Conservation (phyloP, 345 rosid genomes). For the Camelina neglecta region DNA sequence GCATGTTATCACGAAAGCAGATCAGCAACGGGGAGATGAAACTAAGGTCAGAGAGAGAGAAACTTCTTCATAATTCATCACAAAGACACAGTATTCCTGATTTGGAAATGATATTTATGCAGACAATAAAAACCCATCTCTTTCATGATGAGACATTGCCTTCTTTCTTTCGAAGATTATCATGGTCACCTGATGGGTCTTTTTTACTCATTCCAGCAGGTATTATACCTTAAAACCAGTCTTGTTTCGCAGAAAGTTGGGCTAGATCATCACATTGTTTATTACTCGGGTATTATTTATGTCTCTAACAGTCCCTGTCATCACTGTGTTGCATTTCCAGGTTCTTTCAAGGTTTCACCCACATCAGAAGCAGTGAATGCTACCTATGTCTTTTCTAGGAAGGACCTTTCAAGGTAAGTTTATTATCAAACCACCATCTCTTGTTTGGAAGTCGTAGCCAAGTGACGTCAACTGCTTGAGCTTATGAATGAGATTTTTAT, state of each 20-base stretch:
- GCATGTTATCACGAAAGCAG: conserved; percentile 80
- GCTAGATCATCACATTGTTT: conserved; percentile 22
- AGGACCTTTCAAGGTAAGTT: conserved; percentile 83
- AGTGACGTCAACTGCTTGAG: not conserved
- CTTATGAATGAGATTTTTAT: conserved; percentile 1
- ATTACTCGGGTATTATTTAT: not conserved
- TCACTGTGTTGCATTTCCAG: conserved; percentile 51
- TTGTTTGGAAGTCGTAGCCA: conserved; percentile 12
- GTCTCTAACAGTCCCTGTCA: not conserved
- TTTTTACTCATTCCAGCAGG: conserved; percentile 95
- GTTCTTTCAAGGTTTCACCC: conserved; percentile 69
- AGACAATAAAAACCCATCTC: conserved; percentile 73
- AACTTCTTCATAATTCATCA: conserved; percentile 30
- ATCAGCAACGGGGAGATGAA: conserved; percentile 61
- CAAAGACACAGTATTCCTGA: conserved; percentile 16
- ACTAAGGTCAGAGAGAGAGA: conserved; percentile 59
- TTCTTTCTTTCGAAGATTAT: conserved; percentile 94
- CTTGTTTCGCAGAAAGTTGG: not conserved
- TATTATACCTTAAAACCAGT: conserved; percentile 14
- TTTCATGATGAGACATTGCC: conserved; percentile 96
- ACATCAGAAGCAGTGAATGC: conserved; percentile 72
- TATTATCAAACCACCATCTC: conserved; percentile 5
- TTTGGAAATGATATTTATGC: conserved; percentile 34
- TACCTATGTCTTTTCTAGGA: conserved; percentile 82
- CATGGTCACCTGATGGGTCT: conserved; percentile 99